phyloP scores from a whole-genome alignment of 2,329 filamentous ascomycete species.

The Onygenales sp. region DNA sequence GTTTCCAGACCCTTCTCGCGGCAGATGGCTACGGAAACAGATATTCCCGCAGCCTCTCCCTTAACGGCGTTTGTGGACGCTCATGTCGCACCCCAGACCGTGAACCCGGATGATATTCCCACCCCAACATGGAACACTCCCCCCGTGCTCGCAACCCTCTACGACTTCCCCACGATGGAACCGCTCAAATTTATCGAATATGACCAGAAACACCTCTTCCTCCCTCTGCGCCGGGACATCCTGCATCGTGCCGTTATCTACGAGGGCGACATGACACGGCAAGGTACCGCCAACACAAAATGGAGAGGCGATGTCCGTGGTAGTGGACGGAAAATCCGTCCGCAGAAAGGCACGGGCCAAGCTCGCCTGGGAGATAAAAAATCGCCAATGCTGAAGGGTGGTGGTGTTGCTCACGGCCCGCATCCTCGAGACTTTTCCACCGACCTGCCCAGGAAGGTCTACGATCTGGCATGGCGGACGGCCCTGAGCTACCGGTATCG shows the following conservation, averaged over 20 bases:
- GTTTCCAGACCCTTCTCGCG: constrained; percentile 8
- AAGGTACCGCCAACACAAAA: constrained; percentile 77
- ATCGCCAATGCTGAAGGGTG: constrained; percentile 71
- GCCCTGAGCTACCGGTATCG: constrained; percentile 87
- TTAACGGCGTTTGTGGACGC: constrained; percentile 15
- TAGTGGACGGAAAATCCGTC: constrained; percentile 68
- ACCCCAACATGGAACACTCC: constrained; percentile 29
- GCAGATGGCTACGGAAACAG: constrained; percentile 42
- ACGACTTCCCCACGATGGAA: constrained; percentile 83
- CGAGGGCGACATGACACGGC: constrained; percentile 80
- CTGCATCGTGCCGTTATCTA: constrained; percentile 86
- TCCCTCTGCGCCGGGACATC: constrained; percentile 82
- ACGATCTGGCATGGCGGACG: constrained; percentile 91
- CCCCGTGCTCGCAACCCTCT: constrained; percentile 73
- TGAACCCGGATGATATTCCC: constrained; percentile 11
- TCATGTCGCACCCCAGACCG: constrained; percentile 6
- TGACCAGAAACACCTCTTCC: constrained; percentile 69
- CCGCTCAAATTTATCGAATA: constrained; percentile 69
- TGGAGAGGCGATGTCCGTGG: constrained; percentile 76
- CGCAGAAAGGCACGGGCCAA: constrained; percentile 75
- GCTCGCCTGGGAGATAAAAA: constrained; percentile 75
- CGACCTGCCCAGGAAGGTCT: constrained; percentile 74
- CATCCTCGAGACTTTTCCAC: constrained; percentile 86
- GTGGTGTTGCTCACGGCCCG: constrained; percentile 84
- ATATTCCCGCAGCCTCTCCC: constrained; percentile 19